Percentiles rank a stretch among this genome's conserved stretches.
phyloP scores from a whole-genome alignment of 1,284 basidiomycete species.

The Pisolithus thermaeus region DNA sequence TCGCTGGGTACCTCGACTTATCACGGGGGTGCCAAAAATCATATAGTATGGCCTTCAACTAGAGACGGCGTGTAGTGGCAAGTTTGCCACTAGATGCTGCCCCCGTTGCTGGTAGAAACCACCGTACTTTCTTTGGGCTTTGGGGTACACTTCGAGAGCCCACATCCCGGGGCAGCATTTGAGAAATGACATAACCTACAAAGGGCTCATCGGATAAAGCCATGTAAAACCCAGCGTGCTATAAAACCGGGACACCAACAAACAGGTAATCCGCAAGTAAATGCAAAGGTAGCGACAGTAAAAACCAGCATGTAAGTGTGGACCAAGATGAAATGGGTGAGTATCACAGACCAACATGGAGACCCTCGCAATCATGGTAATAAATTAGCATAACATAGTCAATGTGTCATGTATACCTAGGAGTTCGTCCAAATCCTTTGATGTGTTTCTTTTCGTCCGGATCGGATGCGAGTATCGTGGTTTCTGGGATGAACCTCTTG shows the following conservation, averaged over 20 bases:
- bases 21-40: too few relatives aligned
- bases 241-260: not conserved
- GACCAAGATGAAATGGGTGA: not conserved
- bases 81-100: too few relatives aligned
- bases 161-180: too few relatives aligned
- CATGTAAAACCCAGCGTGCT: not conserved
- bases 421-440: not conserved
- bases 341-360: too few relatives aligned
- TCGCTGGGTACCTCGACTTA: too few relatives aligned
- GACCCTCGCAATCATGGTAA: not conserved
- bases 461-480: not conserved
- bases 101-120: too few relatives aligned
- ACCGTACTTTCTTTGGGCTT: too few relatives aligned
- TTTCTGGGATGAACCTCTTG: too few relatives aligned
- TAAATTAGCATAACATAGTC: slow-evolving; percentile 14
- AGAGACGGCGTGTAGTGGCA: too few relatives aligned
- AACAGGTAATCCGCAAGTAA: not conserved
- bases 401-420: not conserved
- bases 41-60: too few relatives aligned
- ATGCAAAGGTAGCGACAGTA: not conserved
- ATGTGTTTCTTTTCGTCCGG: not conserved
- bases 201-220: not conserved
- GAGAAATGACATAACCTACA: not conserved
- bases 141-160: too few relatives aligned
- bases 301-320: not conserved